A percentile compares a stretch with the other conserved stretches of the same genome.
These are phyloP conservation scores for Raddia distichophylla DNA, from an alignment of 176 grass and related monocot genomes.

Conservation along the genomic window DNA sequence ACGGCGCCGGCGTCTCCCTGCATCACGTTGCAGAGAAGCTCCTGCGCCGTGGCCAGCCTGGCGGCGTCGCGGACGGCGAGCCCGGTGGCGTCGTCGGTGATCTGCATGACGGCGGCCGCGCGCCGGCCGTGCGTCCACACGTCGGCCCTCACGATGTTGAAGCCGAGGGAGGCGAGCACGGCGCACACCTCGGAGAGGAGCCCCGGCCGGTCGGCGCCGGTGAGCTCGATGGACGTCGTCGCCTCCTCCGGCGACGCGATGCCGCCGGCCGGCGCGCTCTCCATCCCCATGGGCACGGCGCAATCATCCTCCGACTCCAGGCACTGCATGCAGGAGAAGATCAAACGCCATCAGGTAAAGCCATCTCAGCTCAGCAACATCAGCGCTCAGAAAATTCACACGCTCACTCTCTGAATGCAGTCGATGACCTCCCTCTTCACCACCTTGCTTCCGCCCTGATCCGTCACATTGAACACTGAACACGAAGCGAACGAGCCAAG, in stretches of 20 bases:
- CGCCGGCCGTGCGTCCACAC: constrained; percentile 66
- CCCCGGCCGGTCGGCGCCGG: constrained; percentile 56
- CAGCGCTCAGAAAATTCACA: background rate
- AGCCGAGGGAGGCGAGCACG: constrained; percentile 53
- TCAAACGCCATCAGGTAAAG: background rate
- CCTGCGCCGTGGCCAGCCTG: constrained; percentile 44
- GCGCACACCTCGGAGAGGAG: constrained; percentile 66
- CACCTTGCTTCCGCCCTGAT: constrained; percentile 62
- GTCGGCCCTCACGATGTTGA: constrained; percentile 56
- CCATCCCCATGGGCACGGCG: background rate
- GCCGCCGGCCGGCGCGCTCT: background rate
- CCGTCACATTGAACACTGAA: constrained; percentile 82
- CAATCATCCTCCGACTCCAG: constrained; percentile 47
- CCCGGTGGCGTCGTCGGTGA: constrained; percentile 53
- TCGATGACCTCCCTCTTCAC: constrained; percentile 47
- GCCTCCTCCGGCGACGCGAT: background rate
- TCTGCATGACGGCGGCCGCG: constrained; percentile 51
- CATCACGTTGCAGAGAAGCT: constrained; percentile 52
- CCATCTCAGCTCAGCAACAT: constrained; percentile 1
- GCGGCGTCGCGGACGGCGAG: constrained; percentile 31
- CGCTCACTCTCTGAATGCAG: constrained; percentile 58
- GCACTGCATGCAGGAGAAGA: constrained; percentile 37
- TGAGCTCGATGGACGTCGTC: constrained; percentile 55
- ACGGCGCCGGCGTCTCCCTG: constrained; percentile 30
- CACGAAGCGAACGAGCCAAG: constrained; percentile 11